A percentile compares a stretch with the other conserved stretches of the same genome.
Evolutionary conservation across 2,329 filamentous ascomycete species (phyloP).

Genomic region (Fusarium tupiense): DNA sequence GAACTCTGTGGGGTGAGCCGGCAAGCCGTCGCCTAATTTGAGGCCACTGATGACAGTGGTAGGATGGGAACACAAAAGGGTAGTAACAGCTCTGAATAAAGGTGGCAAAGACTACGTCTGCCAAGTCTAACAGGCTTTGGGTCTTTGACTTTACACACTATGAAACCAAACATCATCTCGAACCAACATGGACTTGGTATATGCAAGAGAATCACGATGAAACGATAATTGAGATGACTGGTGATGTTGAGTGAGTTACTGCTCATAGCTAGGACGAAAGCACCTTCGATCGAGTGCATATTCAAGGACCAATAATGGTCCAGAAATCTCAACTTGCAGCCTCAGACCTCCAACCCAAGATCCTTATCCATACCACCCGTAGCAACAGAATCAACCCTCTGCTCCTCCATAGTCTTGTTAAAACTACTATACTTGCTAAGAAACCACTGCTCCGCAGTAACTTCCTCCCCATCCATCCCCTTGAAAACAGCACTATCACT

Average conservation of each 20-base stretch:
- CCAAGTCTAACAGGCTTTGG: too few relatives aligned
- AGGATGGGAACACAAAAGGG: too few relatives aligned
- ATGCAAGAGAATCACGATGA: fast-evolving
- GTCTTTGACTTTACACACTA: neutral
- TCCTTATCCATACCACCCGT: neutral
- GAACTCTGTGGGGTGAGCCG: fast-evolving
- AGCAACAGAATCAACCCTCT: neutral
- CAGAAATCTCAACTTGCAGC: fast-evolving
- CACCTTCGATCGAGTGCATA: too few relatives aligned
- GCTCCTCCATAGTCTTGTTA: neutral
- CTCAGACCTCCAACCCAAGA: neutral
- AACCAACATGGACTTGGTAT: fast-evolving
- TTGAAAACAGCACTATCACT: neutral
- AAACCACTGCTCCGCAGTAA: neutral
- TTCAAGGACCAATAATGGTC: neutral
- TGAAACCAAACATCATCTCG: too few relatives aligned
- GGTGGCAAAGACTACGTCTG: neutral
- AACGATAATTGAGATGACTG: fast-evolving
- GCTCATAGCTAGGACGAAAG: neutral
- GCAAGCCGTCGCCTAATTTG: neutral
- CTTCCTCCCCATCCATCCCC: neutral
- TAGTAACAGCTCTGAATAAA: neutral
- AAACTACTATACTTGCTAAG: neutral
- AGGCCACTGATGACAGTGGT: fast-evolving
- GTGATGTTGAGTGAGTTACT: fast-evolving